These are phyloP conservation scores for Suillus americanus DNA, from an alignment of 768 basidiomycete genomes.

Conservation along the genomic window DNA sequence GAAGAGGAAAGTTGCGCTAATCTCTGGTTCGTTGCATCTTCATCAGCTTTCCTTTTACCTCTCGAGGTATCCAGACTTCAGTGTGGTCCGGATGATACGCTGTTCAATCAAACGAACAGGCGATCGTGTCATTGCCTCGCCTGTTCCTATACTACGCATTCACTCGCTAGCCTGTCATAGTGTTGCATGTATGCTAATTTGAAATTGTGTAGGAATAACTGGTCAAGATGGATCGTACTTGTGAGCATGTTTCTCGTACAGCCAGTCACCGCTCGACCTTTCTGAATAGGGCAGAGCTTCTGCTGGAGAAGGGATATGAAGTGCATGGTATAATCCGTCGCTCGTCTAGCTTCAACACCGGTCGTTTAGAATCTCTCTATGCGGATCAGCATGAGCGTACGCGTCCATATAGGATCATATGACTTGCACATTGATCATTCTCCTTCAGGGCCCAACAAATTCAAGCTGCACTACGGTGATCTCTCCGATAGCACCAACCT, in stretches of 20 bases:
- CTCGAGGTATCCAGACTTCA: neutral
- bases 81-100: neutral
- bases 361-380: constrained; percentile 90
- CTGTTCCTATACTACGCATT: constrained; percentile 3
- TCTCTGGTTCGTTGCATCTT: constrained; percentile 63
- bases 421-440: neutral
- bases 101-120: neutral
- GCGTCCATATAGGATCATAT: constrained; percentile 27
- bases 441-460: constrained; percentile 62
- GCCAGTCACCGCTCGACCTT: constrained; percentile 9
- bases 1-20: constrained; percentile 90
- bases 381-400: constrained; percentile 89
- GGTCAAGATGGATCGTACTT: constrained; percentile 97
- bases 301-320: constrained; percentile 85
- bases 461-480: constrained; percentile 90
- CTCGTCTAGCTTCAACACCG: constrained; percentile 97
- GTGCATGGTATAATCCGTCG: constrained; percentile 96
- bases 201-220: constrained; percentile 68
- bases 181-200: neutral
- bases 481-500: constrained; percentile 96
- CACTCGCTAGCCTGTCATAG: neutral
- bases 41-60: constrained; percentile 2
- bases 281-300: constrained; percentile 66
- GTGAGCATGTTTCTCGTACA: constrained; percentile 40
- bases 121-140: neutral